Percentiles rank a stretch among this genome's conserved stretches.
phyloP scores from a whole-genome alignment of 208 protist genomes.

The Leishmania tarentolae region DNA sequence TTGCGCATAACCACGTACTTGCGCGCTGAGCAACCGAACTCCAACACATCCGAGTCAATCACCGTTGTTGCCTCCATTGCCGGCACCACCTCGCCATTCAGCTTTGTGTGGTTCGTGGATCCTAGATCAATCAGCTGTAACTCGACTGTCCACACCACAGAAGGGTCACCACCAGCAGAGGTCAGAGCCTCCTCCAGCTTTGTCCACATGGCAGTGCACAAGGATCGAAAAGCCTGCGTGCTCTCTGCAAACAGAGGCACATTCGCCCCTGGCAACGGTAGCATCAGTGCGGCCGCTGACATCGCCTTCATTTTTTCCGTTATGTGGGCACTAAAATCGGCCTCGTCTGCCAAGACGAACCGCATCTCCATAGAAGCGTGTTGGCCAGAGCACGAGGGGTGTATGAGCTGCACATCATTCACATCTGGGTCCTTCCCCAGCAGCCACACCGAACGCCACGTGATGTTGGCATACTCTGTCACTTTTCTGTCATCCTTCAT shows the following conservation, averaged over 20 bases:
- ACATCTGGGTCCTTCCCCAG: constrained; percentile 61
- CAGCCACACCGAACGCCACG: constrained; percentile 59
- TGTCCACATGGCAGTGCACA: constrained; percentile 34
- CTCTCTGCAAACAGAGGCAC: constrained; percentile 8
- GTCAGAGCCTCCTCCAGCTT: constrained; percentile 38
- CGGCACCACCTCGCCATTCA: constrained; percentile 59
- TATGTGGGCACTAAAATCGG: constrained; percentile 7
- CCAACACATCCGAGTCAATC: constrained; percentile 71
- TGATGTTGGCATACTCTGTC: constrained; percentile 33
- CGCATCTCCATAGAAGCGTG: constrained; percentile 75
- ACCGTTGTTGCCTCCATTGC: constrained; percentile 43
- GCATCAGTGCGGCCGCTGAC: neutral
- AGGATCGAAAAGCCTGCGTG: constrained; percentile 9
- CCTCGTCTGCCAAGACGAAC: constrained; percentile 47
- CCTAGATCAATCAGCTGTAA: constrained; percentile 73
- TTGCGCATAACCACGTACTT: constrained; percentile 72
- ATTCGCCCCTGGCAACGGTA: neutral
- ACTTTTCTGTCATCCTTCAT: constrained; percentile 60
- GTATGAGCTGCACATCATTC: constrained; percentile 68
- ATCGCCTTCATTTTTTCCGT: neutral
- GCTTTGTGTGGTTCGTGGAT: constrained; percentile 72
- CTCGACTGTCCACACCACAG: constrained; percentile 58
- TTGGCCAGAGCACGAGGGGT: constrained; percentile 83
- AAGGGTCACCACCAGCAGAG: constrained; percentile 30
- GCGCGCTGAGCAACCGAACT: constrained; percentile 71